phyloP scores from a whole-genome alignment of 495 filamentous ascomycete genomes.

The Alectoria sarmentosa region DNA sequence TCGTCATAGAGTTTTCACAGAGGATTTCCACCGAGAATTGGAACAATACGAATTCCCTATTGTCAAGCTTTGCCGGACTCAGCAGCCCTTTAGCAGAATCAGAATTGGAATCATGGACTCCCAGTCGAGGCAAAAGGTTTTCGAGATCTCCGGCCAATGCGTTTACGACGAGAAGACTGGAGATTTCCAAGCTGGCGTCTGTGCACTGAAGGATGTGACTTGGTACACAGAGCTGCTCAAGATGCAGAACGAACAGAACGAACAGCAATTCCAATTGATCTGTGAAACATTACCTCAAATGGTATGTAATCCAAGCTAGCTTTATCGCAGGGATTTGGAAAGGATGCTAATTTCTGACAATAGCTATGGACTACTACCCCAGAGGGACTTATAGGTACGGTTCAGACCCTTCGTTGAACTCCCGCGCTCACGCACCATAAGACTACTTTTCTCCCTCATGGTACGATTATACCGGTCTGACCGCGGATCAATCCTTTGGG shows the following conservation, averaged over 20 bases:
- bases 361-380: constrained; percentile 55
- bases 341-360: neutral
- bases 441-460: constrained; percentile 64
- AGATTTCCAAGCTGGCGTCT: constrained; percentile 59
- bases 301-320: constrained; percentile 29
- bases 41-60: constrained; percentile 54
- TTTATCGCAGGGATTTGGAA: neutral
- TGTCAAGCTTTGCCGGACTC: constrained; percentile 46
- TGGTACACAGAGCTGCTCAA: constrained; percentile 49
- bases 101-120: constrained; percentile 54
- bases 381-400: constrained; percentile 35
- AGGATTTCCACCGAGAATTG: constrained; percentile 54
- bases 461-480: constrained; percentile 65
- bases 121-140: constrained; percentile 38
- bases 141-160: constrained; percentile 52
- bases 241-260: constrained; percentile 51
- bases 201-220: constrained; percentile 62
- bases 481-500: constrained; percentile 44
- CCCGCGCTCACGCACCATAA: neutral
- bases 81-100: constrained; percentile 44
- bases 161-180: constrained; percentile 52
- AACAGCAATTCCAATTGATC: constrained; percentile 58
- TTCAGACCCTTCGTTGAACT: neutral
- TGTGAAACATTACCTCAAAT: constrained; percentile 65
- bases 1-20: constrained; percentile 49